phyloP scores from a whole-genome alignment of 495 filamentous ascomycete species.

The Aspergillus olivimuriae region DNA sequence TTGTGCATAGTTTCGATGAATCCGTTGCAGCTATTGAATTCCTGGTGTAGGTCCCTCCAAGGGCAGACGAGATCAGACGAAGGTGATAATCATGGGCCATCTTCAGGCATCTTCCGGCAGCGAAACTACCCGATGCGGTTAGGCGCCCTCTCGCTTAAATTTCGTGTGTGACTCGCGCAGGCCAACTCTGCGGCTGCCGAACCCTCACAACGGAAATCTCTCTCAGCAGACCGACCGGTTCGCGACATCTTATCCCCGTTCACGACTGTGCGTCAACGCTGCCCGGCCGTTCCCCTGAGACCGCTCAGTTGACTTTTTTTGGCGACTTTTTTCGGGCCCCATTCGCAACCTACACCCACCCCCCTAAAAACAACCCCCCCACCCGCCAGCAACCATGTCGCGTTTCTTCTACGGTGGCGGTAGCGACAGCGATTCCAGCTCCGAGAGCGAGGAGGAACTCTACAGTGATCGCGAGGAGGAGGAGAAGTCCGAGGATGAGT shows the following conservation, averaged over 20 bases:
- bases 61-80: too few species aligned
- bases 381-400: slow-evolving; percentile 50
- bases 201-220: slow-evolving; percentile 33
- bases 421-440: slow-evolving; percentile 70
- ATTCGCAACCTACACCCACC: too few species aligned
- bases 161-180: slow-evolving; percentile 43
- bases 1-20: too few species aligned
- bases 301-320: slow-evolving; percentile 4
- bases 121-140: slow-evolving; percentile 28
- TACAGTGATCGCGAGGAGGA: slow-evolving; percentile 71
- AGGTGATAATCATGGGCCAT: too few species aligned
- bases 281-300: slow-evolving; percentile 3
- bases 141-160: slow-evolving; percentile 47
- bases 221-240: slow-evolving; percentile 10
- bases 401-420: slow-evolving; percentile 93
- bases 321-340: slow-evolving; percentile 17
- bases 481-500: slow-evolving; percentile 64
- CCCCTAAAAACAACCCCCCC: slow-evolving; percentile 4
- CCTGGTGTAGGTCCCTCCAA: too few species aligned
- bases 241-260: slow-evolving; percentile 3
- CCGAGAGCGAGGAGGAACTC: slow-evolving; percentile 85
- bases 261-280: slow-evolving; percentile 7
- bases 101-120: not conserved
- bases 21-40: too few species aligned
- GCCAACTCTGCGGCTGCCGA: slow-evolving; percentile 30